These are phyloP conservation scores for Talaromyces sp. DNA, from an alignment of 2,329 filamentous ascomycete species.

Conservation along the genomic window DNA sequence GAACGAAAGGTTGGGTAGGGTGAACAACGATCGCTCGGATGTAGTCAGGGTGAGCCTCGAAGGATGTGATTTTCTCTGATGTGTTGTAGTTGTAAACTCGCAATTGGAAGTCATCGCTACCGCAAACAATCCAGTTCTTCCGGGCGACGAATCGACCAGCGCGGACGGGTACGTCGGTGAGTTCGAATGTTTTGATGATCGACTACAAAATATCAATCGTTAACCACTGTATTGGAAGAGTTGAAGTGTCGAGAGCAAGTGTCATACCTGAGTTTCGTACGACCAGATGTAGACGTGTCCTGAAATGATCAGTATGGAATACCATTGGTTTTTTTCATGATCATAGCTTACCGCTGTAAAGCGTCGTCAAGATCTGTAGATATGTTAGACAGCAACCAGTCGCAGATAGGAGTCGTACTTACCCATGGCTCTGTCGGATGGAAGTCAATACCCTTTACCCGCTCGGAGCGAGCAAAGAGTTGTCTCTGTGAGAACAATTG, in stretches of 20 bases:
- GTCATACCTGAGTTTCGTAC: constrained; percentile 75
- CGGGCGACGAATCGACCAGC: constrained; percentile 93
- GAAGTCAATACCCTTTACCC: constrained; percentile 96
- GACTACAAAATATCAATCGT: constrained; percentile 47
- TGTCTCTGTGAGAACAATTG: constrained; percentile 59
- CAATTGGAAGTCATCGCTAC: constrained; percentile 84
- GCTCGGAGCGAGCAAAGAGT: constrained; percentile 84
- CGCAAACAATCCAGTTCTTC: constrained; percentile 99
- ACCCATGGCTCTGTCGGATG: constrained; percentile 97
- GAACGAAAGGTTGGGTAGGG: constrained; percentile 88
- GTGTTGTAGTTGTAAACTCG: constrained; percentile 99
- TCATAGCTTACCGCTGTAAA: constrained; percentile 76
- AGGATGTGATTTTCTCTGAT: constrained; percentile 94
- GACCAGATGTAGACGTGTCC: constrained; percentile 99
- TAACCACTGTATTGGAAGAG: neutral
- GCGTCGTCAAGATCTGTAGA: constrained; percentile 73
- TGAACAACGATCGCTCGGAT: constrained; percentile 96
- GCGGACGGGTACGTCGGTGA: constrained; percentile 95
- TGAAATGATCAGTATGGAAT: constrained; percentile 38
- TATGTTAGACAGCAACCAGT: constrained; percentile 21
- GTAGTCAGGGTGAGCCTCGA: constrained; percentile 97
- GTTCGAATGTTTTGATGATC: constrained; percentile 97
- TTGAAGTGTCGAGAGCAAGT: neutral
- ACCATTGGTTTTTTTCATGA: neutral
- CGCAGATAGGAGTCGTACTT: constrained; percentile 28